Evolutionary conservation across 176 grass and related monocot genomes (phyloP), one percentile per base, ranked within the genome.

Genomic region (Luzula sylvatica): DNA sequence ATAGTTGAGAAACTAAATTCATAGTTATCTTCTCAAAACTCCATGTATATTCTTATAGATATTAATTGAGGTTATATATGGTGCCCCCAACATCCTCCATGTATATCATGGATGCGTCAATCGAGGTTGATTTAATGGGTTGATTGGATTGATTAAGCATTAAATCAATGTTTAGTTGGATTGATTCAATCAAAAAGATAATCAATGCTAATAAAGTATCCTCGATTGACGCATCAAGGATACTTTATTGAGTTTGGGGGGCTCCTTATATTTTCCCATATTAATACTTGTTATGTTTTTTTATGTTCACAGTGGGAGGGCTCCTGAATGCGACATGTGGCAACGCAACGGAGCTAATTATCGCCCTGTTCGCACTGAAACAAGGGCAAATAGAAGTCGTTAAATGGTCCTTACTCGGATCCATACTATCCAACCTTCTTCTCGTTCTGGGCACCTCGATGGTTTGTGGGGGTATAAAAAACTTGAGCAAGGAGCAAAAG

Each of bases 261-360:
- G n/a, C n/a, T n/a, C n/a, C n/a, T n/a, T n/a, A n/a, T n/a, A n/a
- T n/a, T n/a, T n/a, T n/a, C n/a, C n/a, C n/a, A n/a, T n/a, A n/a
- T n/a, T 16, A 11, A 11, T 3, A 3, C 16, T 53, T 3, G 14
- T n/a, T n/a, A n/a, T n/a, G n/a, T n/a, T 2, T 47, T 2, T 48
- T 19, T 61, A 21, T 40, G 50, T 22, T 2, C 67, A 38, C 81
- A 98, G 92, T 98, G 8, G 92, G 92, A 12, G 92, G 86, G 0
- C 78, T 98, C 13, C 66, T 98, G 69, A 98, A 98, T 65, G 92
- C 92, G 42, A 98, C 92, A 43, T 98, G 92, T 68, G 92, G 92
- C 39, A 98, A 98, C 56, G 92, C 74, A 0, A 98, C 85, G 2
- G 92, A 98, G 55, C 73, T 98, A 26, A 98, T 98, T 65, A 90